Evolutionary conservation across 129 eudicot species (phyloP), one percentile per base, ranked within the genome.

Genomic region (Tagetes erecta): DNA sequence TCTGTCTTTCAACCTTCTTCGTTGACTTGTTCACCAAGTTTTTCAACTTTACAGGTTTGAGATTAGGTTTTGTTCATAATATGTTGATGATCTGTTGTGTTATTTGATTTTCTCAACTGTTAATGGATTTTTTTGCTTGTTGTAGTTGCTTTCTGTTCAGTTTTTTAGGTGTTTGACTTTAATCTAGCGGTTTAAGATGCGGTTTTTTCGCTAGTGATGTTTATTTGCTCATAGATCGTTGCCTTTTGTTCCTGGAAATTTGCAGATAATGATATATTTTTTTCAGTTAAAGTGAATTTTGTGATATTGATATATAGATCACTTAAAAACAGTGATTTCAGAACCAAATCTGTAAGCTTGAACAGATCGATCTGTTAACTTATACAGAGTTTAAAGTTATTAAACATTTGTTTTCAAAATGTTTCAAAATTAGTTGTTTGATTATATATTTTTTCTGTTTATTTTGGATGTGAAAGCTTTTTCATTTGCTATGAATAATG

Each of bases 181-280:
- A 77, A 58, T 77, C 81, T 68, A 45, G 42, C 72, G 51, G 38
- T 72, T 79, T 9, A 31, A 72, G 73, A 64, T 44, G 74, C 73
- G 50, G 68, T 67, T 65, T 80, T 44, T 67, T 6, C 5, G 74
- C 52, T 73, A 13, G 44, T 47, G 42, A 47, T 34, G 8, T 69
- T 33, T 70, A 12, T 27, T 34, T 44, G 65, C 65, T 68, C 39
- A 55, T 68, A 69, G 63, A 68, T 77, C 63, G 27, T 14, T 3
- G 64, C 13, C 59, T 60, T 35, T 69, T 27, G 47, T 3, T n/a
- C 27, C 31, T 67, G 12, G 13, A 44, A 3, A 3, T 70, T 36
- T 49, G 33, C 30, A 4, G 56, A 30, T 30, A 10, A 4, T 31
- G 30, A 40, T 8, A 11, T 39, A 1, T 20, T 64, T 1, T 64